Evolutionary conservation across 1,284 basidiomycete genomes (phyloP), one percentile per base, ranked within the genome.

Genomic region (Ustilago tritici): DNA sequence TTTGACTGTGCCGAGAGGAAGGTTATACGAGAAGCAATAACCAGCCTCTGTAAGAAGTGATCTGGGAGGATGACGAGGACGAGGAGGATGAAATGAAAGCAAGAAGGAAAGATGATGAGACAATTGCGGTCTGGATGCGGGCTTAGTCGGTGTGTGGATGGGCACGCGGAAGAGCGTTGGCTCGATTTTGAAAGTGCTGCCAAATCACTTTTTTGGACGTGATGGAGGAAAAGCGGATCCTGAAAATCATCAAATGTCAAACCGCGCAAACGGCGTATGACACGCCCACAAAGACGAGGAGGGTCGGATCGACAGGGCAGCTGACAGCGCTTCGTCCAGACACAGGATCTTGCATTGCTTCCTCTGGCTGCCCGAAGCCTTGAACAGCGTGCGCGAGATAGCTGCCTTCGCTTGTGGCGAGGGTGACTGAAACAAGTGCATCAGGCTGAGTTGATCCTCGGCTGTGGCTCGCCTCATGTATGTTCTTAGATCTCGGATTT

Each of bases 401-500:
- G 23, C 23, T 28, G 23, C 40, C 14, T 6, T 14, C 7, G 40
- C 15, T 17, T 41, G 15, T 41, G 40, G 40, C 11, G 17, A 41
- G 14, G 17, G 17, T 3, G 40, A 41, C 1, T 41, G 7, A 28
- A 28, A 19, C 46, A 49, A 9, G 49, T 50, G 49, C 46, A 49
- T n/a, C 23, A 41, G 15, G 31, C 34, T 12, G 34, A 35, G 52
- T 14, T 34, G 50, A 17, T 41, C 11, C 65, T 68, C 65, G 60
- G 59, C 60, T 67, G 23, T 9, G 11, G 47, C 28, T 40, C 10
- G 46, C 49, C 19, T 12, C 31, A 53, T 47, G 46, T 57, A 19
- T 5, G 34, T 61, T 61, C 65, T 61, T 12, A 61, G 64, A 57
- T 46, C 28, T 67, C 58, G 58, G 60, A 61, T 56, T 53, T 17